These are phyloP conservation scores for Pseudopyricularia javanii DNA, from an alignment of 2,329 filamentous ascomycete species.

Conservation along the genomic window DNA sequence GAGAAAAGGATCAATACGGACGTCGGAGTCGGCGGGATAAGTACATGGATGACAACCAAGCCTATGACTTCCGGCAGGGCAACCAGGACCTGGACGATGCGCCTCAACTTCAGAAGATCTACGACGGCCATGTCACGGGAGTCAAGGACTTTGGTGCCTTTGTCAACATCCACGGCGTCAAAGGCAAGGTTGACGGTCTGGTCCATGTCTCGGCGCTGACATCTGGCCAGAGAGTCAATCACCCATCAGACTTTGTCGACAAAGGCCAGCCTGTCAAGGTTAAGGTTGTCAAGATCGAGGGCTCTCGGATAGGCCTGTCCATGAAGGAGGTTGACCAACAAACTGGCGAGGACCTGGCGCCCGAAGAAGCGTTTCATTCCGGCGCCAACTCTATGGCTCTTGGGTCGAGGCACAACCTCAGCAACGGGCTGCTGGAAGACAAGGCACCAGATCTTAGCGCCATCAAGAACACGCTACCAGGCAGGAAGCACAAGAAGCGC, in stretches of 20 bases:
- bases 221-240: conserved; percentile 75
- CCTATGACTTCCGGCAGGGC: conserved; percentile 40
- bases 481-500: conserved; percentile 64
- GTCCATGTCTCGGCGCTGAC: conserved; percentile 88
- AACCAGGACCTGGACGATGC: conserved; percentile 67
- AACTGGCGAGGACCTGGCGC: conserved; percentile 71
- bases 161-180: conserved; percentile 79
- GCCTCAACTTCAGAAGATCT: conserved; percentile 75
- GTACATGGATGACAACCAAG: conserved; percentile 29
- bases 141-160: conserved; percentile 95
- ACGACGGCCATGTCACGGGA: conserved; percentile 79
- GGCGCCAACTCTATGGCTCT: conserved; percentile 83
- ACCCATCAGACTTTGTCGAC: conserved; percentile 78
- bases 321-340: conserved; percentile 97
- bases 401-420: conserved; percentile 25
- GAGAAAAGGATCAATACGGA: conserved; percentile 18
- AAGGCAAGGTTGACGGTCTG: conserved; percentile 80
- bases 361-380: conserved; percentile 66
- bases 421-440: neutral
- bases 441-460: neutral
- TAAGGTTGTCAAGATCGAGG: conserved; percentile 81
- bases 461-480: conserved; percentile 34
- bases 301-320: conserved; percentile 69
- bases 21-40: conserved; percentile 26
- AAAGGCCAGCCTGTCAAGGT: conserved; percentile 79